Evolutionary conservation across 73 alveolate species (phyloP).

Genomic region (Symbiodinium natans): DNA sequence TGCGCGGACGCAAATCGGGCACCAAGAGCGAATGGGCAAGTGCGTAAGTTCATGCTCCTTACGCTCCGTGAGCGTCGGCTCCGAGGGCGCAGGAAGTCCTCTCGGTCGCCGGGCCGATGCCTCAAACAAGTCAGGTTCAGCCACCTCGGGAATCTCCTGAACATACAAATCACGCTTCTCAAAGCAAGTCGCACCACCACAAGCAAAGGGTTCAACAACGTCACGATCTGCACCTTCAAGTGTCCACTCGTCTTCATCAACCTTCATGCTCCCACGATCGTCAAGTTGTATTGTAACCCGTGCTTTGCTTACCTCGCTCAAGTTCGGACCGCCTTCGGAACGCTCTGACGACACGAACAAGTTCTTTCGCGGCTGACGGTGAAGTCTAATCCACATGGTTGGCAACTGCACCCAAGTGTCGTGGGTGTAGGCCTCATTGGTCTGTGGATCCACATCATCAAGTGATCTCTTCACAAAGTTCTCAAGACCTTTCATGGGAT

Average conservation of each 20-base stretch:
- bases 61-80: background rate
- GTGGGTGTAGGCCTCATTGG: background rate
- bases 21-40: background rate
- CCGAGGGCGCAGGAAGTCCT: background rate
- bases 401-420: background rate
- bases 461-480: background rate
- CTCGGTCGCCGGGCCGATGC: background rate
- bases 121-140: background rate
- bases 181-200: background rate
- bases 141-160: background rate
- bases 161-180: background rate
- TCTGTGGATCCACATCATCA: background rate
- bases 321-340: background rate
- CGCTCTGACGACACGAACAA: background rate
- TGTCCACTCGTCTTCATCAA: background rate
- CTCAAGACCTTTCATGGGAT: background rate
- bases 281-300: background rate
- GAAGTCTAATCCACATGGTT: background rate
- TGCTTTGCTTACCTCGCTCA: background rate
- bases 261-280: background rate
- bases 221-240: background rate
- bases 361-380: background rate
- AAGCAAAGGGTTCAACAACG: background rate
- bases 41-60: background rate
- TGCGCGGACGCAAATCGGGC: background rate